Percentiles rank a stretch among this genome's conserved stretches.
These are phyloP conservation scores for Pseudodiploospora longispora DNA, from an alignment of 2,329 filamentous ascomycete genomes.

Conservation along the genomic window DNA sequence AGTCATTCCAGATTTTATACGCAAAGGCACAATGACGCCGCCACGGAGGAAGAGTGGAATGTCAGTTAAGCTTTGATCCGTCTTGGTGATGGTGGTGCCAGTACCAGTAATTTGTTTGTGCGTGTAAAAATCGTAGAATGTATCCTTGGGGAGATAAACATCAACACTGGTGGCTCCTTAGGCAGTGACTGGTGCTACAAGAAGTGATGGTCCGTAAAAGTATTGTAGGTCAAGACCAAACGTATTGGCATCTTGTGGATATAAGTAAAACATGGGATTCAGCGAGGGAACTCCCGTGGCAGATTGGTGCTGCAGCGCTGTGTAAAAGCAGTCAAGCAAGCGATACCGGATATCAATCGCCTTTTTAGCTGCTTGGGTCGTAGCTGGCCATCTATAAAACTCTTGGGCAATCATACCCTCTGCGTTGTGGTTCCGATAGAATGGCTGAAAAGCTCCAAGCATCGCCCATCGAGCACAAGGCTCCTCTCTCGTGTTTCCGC, in stretches of 20 bases:
- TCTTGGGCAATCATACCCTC: conserved; percentile 42
- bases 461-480: conserved; percentile 60
- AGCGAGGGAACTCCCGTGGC: conserved; percentile 55
- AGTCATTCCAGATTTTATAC: conserved; percentile 48
- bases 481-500: conserved; percentile 48
- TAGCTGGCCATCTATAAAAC: conserved; percentile 58
- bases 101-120: conserved; percentile 32
- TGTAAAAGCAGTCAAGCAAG: conserved; percentile 70
- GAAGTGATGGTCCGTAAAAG: conserved; percentile 37
- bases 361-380: conserved; percentile 53
- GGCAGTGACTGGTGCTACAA: conserved; percentile 38
- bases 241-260: conserved; percentile 40
- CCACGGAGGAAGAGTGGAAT: conserved; percentile 59
- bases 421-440: conserved; percentile 60
- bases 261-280: conserved; percentile 64
- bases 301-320: conserved; percentile 53
- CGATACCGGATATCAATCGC: conserved; percentile 63
- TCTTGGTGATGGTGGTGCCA: conserved; percentile 10
- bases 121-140: conserved; percentile 44
- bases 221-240: conserved; percentile 39
- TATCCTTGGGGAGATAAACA: conserved; percentile 40
- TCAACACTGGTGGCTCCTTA: conserved; percentile 32
- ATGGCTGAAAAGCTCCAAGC: conserved; percentile 58
- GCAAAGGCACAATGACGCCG: conserved; percentile 53
- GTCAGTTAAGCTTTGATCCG: conserved; percentile 28